A percentile compares a stretch with the other conserved stretches of the same genome.
These are phyloP conservation scores for Selenicereus undatus DNA, from an alignment of 148 eudicot genomes.

Conservation along the genomic window DNA sequence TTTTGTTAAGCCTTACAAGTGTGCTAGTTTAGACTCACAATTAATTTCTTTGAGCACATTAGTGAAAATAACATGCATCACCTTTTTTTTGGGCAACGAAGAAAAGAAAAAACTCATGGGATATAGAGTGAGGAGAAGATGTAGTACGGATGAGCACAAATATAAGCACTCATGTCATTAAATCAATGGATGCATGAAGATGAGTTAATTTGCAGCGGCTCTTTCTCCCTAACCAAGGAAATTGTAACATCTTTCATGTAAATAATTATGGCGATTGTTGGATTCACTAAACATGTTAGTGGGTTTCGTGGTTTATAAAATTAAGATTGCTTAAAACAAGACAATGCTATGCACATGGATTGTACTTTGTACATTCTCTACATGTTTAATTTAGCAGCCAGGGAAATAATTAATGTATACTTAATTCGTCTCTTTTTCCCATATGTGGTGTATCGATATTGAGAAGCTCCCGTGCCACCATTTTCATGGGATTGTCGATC, in stretches of 20 bases:
- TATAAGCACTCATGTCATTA: conserved; percentile 19
- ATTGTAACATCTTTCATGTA: background rate
- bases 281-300: background rate
- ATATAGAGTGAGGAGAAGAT: background rate
- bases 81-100: no score
- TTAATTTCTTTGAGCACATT: no score
- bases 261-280: conserved; percentile 13
- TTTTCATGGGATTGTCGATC: conserved; percentile 41
- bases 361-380: conserved; percentile 30
- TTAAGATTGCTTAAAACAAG: conserved; percentile 36
- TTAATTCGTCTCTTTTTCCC: conserved; percentile 16
- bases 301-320: background rate
- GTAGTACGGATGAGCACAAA: background rate
- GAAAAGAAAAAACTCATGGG: no score
- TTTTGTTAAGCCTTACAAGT: no score
- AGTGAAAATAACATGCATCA: no score
- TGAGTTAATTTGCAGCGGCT: conserved; percentile 7
- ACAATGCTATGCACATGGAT: conserved; percentile 60
- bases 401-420: conserved; percentile 1
- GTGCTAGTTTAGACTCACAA: no score
- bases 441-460: conserved; percentile 28
- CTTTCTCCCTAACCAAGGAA: conserved; percentile 22
- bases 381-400: conserved; percentile 16
- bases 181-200: conserved; percentile 18
- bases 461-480: conserved; percentile 37